Percentiles rank a stretch among this genome's conserved stretches.
These are phyloP conservation scores for Aspergillus phoenicis DNA, from an alignment of 2,329 filamentous ascomycete genomes.

Conservation along the genomic window DNA sequence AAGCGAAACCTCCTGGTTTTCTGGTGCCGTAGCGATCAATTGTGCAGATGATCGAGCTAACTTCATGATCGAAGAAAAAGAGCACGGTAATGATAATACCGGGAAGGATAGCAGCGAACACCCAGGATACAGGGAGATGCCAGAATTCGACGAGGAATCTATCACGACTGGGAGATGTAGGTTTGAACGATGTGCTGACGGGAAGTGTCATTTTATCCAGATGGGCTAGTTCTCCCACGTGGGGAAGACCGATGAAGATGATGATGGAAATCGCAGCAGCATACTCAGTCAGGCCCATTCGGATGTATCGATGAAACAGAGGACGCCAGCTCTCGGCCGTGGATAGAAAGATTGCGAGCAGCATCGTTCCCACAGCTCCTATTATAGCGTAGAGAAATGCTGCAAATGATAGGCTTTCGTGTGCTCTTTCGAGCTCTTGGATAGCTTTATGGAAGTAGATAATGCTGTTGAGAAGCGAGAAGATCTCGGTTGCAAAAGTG, in stretches of 20 bases:
- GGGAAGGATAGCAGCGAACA: slow-evolving; percentile 64
- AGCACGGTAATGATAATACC: slow-evolving; percentile 66
- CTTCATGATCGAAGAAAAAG: slow-evolving; percentile 71
- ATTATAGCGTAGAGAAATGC: slow-evolving; percentile 68
- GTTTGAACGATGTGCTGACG: slow-evolving; percentile 59
- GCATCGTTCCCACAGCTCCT: slow-evolving; percentile 64
- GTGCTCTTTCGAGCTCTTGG: slow-evolving; percentile 64
- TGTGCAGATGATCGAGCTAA: slow-evolving; percentile 69
- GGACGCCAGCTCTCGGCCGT: slow-evolving; percentile 65
- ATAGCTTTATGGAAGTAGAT: slow-evolving; percentile 71
- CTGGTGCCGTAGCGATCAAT: slow-evolving; percentile 61
- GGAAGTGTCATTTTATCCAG: slow-evolving; percentile 62
- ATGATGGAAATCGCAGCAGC: slow-evolving; percentile 68
- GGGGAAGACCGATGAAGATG: slow-evolving; percentile 64
- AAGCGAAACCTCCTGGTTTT: slow-evolving; percentile 66
- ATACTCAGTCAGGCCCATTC: slow-evolving; percentile 64
- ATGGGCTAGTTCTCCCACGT: slow-evolving; percentile 60
- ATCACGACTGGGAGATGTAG: slow-evolving; percentile 57
- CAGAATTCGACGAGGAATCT: slow-evolving; percentile 66
- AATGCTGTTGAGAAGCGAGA: slow-evolving; percentile 66
- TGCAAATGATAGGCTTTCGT: slow-evolving; percentile 59
- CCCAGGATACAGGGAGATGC: slow-evolving; percentile 61
- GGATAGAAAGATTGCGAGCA: slow-evolving; percentile 63
- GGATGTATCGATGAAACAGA: slow-evolving; percentile 63
- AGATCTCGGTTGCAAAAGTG: slow-evolving; percentile 67